Base-by-base conservation (phyloP, 2,329 filamentous ascomycete genomes). In the Colletotrichum kahawae region DNA sequence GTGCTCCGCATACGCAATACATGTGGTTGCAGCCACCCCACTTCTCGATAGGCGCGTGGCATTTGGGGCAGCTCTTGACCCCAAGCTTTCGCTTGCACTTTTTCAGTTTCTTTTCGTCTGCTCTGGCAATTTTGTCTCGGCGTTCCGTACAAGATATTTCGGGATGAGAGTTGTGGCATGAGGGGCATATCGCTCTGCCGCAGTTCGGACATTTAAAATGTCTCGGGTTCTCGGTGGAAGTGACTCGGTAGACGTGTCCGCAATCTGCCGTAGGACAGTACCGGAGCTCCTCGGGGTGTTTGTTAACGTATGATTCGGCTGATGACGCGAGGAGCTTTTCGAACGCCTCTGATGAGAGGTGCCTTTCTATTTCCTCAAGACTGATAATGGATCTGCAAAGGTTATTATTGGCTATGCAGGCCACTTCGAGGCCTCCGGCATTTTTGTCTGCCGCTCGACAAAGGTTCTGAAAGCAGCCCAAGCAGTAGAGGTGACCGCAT, bases 21-120 rank as follows among this genome's bases (percentile, higher is more conserved):
- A 90, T 86, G 77, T 89, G 87, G 75, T 88, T 84, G 75, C 88
- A 90, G 1, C 88, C 88, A 0, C 80, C 79, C 0, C 70, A 78
- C 81, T 88, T 89, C 75, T 88, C 83, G 2, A 89, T 83, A 3
- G 82, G 67, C 2, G 82, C 83, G 18, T 77, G 79, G 75, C 88
- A 88, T 16, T 77, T 78, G 0, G 85, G 86, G 48, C 87, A 89
- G 57, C 84, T 79, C 64, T 85, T 84, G 14, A 86, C 83, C 0
- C 84, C 84, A 1, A 84, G 72, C 31, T 82, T 73, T 38, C 79
- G 72, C 79, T 86, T 87, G 1, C 78, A 71, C 71, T 78, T 78
- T 14, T 79, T 70, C 12, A 84, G 65, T 7, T 48, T 48, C 1
- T 79, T 80, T n/a, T 77, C 77, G 10, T 79, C 75, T 0, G 80